Evolutionary conservation across 345 rosid genomes (phyloP), one percentile per base, ranked within the genome.

Genomic region (Anacardium occidentale): DNA sequence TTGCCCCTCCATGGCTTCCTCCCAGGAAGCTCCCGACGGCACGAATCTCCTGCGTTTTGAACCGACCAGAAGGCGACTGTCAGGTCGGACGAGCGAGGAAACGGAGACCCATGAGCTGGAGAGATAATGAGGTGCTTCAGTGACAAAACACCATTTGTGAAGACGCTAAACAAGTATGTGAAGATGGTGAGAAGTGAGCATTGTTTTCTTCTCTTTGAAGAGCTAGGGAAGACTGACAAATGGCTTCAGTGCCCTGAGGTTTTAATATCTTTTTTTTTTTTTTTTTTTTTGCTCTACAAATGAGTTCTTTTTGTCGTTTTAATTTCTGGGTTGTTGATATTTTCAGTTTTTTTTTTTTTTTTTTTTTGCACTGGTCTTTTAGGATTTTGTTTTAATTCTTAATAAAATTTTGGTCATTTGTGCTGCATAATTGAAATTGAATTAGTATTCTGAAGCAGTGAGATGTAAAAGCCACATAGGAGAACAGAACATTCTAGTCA

Each of bases 171-270:
- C 66, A 91, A 87, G 79, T 83, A 85, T 71, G 97, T 90, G 15
- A 84, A 82, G 75, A 78, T 86, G 44, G 83, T 91, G 66, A 83
- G 97, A 74, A 81, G 89, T 22, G 90, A 91, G 42, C 97, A 94
- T 75, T 90, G 98, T 72, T 91, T 94, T 68, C 66, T 89, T 67
- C 88, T 94, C 69, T 94, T 94, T 74, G 98, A 94, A 80, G 96
- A 94, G 83, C 96, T 94, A 58, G 98, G 97, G n/a, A 90, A 80
- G 85, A 57, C 77, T 44, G 98, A 89, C 40, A 87, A 90, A 45
- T 94, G 98, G 97, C 90, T 87, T 10, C 93, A 90, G 42, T 94
- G 98, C 79, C 93, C 91, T 56, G 94, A 91, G 97, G 98, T 91
- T 71, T 68, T 24, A 21, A n/a, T n/a, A n/a, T n/a, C n/a, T n/a